Conservation (phyloP, 176 grass and related monocot genomes). For the Luzula sylvatica region DNA sequence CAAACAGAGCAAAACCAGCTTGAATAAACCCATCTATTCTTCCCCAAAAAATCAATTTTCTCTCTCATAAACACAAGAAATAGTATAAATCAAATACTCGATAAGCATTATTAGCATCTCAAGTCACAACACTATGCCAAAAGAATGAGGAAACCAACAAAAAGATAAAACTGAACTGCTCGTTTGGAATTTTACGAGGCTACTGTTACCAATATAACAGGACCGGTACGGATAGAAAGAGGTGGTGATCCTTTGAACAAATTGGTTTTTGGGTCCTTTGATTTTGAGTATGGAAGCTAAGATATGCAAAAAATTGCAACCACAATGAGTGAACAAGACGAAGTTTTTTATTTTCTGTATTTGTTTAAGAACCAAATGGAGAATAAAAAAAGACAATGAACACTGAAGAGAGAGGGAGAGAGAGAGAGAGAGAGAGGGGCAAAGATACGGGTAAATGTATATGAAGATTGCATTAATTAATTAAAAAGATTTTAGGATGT, state of each 20-base stretch:
- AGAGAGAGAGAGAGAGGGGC: not conserved
- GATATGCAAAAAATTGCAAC: not conserved
- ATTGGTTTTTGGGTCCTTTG: not conserved
- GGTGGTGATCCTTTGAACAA: not conserved
- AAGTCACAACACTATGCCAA: not conserved
- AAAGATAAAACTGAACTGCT: conserved; percentile 6
- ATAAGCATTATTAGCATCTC: conserved; percentile 21
- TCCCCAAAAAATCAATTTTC: conserved; percentile 15
- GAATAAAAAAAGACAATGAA: not conserved
- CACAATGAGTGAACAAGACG: not conserved
- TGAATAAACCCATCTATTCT: conserved; percentile 28
- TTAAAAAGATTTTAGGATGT: conserved; percentile 1
- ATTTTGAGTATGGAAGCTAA: no score
- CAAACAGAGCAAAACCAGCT: conserved; percentile 20
- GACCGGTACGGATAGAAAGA: conserved; percentile 17
- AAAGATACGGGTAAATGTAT: conserved; percentile 4
- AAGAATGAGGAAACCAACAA: not conserved
- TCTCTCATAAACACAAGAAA: conserved; percentile 9
- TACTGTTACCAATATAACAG: conserved; percentile 14
- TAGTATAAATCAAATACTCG: conserved; percentile 21
- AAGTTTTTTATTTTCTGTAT: not conserved
- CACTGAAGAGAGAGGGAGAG: not conserved
- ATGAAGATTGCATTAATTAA: conserved; percentile 1
- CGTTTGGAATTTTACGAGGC: conserved; percentile 14
- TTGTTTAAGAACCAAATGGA: not conserved